These are phyloP conservation scores for Lactarius sp. DNA, from an alignment of 768 basidiomycete genomes.

Conservation along the genomic window DNA sequence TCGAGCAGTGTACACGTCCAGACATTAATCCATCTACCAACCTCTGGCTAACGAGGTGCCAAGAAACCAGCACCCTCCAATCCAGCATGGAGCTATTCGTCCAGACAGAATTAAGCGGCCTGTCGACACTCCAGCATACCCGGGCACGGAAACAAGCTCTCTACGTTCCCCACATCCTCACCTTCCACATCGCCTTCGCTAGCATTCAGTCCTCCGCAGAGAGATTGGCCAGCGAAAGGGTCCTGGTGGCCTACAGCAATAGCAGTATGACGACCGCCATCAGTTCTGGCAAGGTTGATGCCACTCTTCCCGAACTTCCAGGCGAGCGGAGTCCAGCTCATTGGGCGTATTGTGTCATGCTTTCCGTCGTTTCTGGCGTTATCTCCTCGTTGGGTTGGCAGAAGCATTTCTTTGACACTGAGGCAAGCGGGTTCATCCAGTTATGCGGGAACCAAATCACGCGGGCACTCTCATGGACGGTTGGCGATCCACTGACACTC, in stretches of 20 bases:
- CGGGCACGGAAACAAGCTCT: slow-evolving; percentile 59
- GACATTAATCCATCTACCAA: slow-evolving; percentile 66
- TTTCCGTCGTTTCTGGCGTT: slow-evolving; percentile 72
- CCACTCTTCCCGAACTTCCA: slow-evolving; percentile 61
- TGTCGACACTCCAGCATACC: slow-evolving; percentile 60
- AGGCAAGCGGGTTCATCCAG: slow-evolving; percentile 81
- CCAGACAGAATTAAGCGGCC: slow-evolving; percentile 62
- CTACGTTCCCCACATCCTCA: slow-evolving; percentile 72
- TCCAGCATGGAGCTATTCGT: slow-evolving; percentile 69
- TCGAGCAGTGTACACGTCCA: slow-evolving; percentile 69
- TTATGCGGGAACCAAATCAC: slow-evolving; percentile 79
- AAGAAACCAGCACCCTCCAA: slow-evolving; percentile 75
- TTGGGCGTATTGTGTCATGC: slow-evolving; percentile 76
- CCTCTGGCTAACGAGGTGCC: slow-evolving; percentile 74
- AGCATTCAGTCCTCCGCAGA: slow-evolving; percentile 75
- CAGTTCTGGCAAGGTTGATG: slow-evolving; percentile 67
- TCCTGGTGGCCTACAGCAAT: slow-evolving; percentile 77
- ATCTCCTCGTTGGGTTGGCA: slow-evolving; percentile 56
- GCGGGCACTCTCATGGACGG: slow-evolving; percentile 75
- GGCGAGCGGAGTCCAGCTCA: slow-evolving; percentile 78
- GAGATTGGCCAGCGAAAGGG: slow-evolving; percentile 76
- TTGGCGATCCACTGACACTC: slow-evolving; percentile 69
- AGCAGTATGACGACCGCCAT: slow-evolving; percentile 75
- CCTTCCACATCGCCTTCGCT: slow-evolving; percentile 84
- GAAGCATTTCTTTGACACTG: slow-evolving; percentile 76